A percentile compares a stretch with the other conserved stretches of the same genome.
phyloP scores from a whole-genome alignment of 495 filamentous ascomycete species.

The Copromyces sp. region DNA sequence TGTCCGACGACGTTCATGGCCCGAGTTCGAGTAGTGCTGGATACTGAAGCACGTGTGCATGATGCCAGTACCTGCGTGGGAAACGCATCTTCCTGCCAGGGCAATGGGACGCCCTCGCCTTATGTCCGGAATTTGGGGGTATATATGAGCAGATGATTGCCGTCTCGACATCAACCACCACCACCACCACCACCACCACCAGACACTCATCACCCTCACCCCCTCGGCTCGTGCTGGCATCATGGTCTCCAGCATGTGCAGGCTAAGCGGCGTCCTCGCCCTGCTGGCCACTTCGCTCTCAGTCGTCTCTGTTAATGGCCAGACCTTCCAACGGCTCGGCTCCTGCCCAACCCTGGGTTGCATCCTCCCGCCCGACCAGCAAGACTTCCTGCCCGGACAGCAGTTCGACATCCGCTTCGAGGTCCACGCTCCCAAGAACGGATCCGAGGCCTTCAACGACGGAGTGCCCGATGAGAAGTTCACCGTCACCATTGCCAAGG shows the following conservation, averaged over 20 bases:
- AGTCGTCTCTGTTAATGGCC: constrained; percentile 30
- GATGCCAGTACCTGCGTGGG: background rate
- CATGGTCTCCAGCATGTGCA: constrained; percentile 18
- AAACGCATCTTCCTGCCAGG: background rate
- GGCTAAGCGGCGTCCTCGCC: constrained; percentile 15
- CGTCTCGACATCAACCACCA: background rate
- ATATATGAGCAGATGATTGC: background rate
- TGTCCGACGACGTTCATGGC: background rate
- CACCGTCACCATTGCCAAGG: constrained; percentile 56
- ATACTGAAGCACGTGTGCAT: background rate
- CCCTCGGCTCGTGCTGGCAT: background rate
- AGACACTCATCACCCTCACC: background rate
- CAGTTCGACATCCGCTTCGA: constrained; percentile 69
- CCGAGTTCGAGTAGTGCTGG: background rate
- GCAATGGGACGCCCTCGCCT: background rate
- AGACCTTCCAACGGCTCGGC: constrained; percentile 62
- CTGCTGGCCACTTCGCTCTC: constrained; percentile 25
- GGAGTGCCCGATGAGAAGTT: constrained; percentile 55
- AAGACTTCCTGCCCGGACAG: constrained; percentile 64
- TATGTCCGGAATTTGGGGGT: background rate
- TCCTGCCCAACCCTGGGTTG: constrained; percentile 64
- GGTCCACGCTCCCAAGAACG: constrained; percentile 66
- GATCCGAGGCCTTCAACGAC: constrained; percentile 53
- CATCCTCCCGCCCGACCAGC: constrained; percentile 65
- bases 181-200: background rate